Base-by-base conservation (phyloP, 2,329 filamentous ascomycete genomes). In the Ophiostoma perfectum region DNA sequence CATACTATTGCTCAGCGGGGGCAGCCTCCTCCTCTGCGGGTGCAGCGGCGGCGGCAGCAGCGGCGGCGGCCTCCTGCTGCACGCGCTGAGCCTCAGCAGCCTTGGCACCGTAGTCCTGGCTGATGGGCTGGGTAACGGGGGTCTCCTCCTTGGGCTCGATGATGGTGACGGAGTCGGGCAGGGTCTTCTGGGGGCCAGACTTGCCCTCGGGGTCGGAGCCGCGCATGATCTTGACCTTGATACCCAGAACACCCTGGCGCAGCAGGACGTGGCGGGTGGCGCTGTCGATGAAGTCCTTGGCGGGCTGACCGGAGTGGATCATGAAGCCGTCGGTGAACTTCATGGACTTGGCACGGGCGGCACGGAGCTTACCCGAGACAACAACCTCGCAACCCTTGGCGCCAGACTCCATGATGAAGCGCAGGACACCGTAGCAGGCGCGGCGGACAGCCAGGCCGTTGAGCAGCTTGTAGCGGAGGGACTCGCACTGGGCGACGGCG, bases 281-380 rank as follows among this genome's bases (percentile, higher is more conserved):
- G 78, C 85, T 88, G 88, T 99, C 95, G 82, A 99, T 99, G 87
- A 99, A 99, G 86, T 99, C 95, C 85, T 96, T 94, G 80, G 94
- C 95, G 79, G 95, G 95, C 83, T 99, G 95, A 85, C 95, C 95
- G 79, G 95, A 99, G 92, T 99, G 95, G 85, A 99, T 99, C 95
- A 99, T 99, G 92, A 99, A 99, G 81, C 95, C 95, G 83, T 99
- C 93, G 83, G 95, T 99, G 90, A 99, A 99, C 90, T 99, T 99
- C 95, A 99, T 99, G 86, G 88, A 92, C 92, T 99, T 99, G 84
- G 95, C 95, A 87, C 95, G 93, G 79, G 95, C 95, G 82, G 95
- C 95, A 80, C 95, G 90, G 77, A 99, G 91, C 90, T 99, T 99
- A 83, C 95, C 95, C 76, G 93, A 97, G 76, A 99, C 95, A 80